Conservation (phyloP, 805 yeast species). For the Jamesozyma lodderae region DNA sequence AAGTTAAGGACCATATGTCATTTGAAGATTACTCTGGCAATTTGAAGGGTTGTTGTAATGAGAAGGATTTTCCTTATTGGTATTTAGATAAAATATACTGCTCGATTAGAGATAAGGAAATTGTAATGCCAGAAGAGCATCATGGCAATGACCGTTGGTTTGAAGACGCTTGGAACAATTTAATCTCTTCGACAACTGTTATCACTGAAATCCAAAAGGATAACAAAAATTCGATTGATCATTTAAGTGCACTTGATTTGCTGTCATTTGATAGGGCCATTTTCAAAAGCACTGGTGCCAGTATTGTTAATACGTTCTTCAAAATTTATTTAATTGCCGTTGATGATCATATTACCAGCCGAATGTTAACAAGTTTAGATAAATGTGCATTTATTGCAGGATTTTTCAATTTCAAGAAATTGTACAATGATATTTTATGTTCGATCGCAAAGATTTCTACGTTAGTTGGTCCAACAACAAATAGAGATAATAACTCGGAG, state of each 20-base stretch:
- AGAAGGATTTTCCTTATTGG: constrained; percentile 75
- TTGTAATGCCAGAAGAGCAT: constrained; percentile 96
- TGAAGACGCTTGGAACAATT: constrained; percentile 75
- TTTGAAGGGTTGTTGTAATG: constrained; percentile 69
- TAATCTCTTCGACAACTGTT: constrained; percentile 39
- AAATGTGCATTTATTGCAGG: constrained; percentile 73
- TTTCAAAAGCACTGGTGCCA: constrained; percentile 54
- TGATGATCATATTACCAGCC: constrained; percentile 80
- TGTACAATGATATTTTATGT: constrained; percentile 59
- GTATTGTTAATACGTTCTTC: constrained; percentile 62
- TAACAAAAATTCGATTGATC: constrained; percentile 12
- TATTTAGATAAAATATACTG: constrained; percentile 71
- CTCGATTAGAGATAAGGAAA: constrained; percentile 77
- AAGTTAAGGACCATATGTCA: constrained; percentile 85
- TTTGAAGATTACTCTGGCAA: constrained; percentile 73
- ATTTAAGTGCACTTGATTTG: constrained; percentile 20
- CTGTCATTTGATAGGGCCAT: constrained; percentile 63
- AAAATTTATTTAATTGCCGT: constrained; percentile 78
- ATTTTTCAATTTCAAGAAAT: constrained; percentile 44
- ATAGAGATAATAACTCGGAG: constrained; percentile 10
- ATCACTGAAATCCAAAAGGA: constrained; percentile 22
- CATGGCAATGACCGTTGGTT: constrained; percentile 89
- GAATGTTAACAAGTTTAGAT: constrained; percentile 82
- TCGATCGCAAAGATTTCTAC: constrained; percentile 62
- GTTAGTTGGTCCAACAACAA: constrained; percentile 33